Evolutionary conservation across 169 alveolate genomes (phyloP).

Genomic region (Plasmodium reichenowi): DNA sequence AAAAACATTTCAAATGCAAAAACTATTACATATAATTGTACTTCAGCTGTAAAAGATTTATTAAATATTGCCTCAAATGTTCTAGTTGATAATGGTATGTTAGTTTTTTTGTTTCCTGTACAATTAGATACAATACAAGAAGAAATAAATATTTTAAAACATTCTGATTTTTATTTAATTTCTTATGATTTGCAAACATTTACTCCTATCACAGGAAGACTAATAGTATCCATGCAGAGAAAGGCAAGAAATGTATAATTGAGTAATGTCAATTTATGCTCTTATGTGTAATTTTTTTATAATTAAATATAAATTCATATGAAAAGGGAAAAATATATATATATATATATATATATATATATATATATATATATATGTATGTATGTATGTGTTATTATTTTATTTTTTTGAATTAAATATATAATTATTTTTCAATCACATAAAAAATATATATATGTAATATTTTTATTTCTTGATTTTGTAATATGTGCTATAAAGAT

Average conservation of each 20-base stretch:
- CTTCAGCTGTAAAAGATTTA: conserved; percentile 64
- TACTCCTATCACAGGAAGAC: conserved; percentile 52
- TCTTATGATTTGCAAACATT: conserved; percentile 66
- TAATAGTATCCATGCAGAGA: conserved; percentile 73
- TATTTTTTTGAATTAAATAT: not conserved
- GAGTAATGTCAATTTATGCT: too few species aligned
- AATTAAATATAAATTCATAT: not conserved
- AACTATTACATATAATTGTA: conserved; percentile 54
- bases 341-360: conserved; percentile 2
- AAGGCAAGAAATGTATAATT: conserved; percentile 27
- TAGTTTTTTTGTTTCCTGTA: conserved; percentile 88
- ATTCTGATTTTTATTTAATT: conserved; percentile 65
- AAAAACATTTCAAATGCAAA: conserved; percentile 20
- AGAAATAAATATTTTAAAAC: conserved; percentile 63
- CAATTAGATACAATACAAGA: conserved; percentile 66
- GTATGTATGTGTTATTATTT: not conserved
- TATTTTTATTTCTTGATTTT: too few species aligned
- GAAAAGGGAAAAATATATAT: not conserved
- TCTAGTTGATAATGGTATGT: conserved; percentile 86
- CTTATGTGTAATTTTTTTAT: too few species aligned
- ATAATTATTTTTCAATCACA: not conserved
- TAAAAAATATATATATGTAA: too few species aligned
- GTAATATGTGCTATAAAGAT: too few species aligned
- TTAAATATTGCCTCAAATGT: conserved; percentile 79
- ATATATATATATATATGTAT: conserved; percentile 8